Conservation (phyloP, 345 rosid species). For the Eucalyptus fibrosa region DNA sequence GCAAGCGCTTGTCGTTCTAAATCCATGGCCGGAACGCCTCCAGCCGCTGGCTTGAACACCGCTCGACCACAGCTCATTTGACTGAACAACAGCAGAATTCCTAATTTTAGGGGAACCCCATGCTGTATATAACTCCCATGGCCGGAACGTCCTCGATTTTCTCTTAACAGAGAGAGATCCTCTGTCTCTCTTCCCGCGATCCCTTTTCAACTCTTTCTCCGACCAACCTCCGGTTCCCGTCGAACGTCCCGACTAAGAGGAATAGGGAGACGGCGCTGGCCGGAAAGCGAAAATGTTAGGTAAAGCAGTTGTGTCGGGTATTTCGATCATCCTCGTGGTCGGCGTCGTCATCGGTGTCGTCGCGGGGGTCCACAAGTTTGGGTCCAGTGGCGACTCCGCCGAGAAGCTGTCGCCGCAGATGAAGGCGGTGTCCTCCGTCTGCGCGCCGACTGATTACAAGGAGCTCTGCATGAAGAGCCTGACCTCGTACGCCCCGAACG, state of each 20-base stretch:
- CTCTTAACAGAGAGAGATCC: neutral
- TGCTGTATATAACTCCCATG: neutral
- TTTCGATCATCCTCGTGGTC: conserved; percentile 32
- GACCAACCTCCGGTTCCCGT: neutral
- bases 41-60: neutral
- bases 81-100: neutral
- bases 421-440: conserved; percentile 26
- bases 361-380: neutral
- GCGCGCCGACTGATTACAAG: conserved; percentile 29
- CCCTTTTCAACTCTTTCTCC: neutral
- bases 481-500: conserved; percentile 2
- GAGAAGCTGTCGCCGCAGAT: conserved; percentile 4
- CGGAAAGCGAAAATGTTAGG: neutral
- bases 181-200: neutral
- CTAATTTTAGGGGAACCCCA: neutral
- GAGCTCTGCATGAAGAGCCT: conserved; percentile 42
- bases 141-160: neutral
- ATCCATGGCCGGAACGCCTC: neutral
- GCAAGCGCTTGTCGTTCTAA: neutral
- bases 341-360: conserved; percentile 27
- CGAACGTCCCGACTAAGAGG: neutral
- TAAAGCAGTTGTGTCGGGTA: conserved; percentile 14
- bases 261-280: neutral
- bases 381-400: neutral
- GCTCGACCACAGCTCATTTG: neutral